These are phyloP conservation scores for Platanthera guangdongensis DNA, from an alignment of 106 monocot species.

Conservation along the genomic window DNA sequence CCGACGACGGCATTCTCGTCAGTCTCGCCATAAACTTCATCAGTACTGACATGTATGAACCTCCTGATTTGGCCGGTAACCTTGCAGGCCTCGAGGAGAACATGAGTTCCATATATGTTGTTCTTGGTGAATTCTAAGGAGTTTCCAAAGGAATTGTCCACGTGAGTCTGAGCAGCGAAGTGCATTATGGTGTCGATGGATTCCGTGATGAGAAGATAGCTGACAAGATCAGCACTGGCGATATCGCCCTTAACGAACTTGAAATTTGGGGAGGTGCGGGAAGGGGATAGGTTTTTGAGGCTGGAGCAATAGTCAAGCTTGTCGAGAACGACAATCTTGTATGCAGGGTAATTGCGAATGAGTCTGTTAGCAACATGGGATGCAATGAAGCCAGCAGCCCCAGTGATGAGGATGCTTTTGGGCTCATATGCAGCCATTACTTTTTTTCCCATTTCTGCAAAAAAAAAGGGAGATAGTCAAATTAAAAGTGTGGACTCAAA, in stretches of 20 bases:
- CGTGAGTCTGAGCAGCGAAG: conserved; percentile 30
- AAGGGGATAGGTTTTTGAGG: conserved; percentile 25
- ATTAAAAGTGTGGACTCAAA: background rate
- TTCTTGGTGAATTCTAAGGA: conserved; percentile 35
- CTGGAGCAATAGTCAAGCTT: conserved; percentile 35
- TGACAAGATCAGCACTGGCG: conserved; percentile 24
- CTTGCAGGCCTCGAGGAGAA: conserved; percentile 33
- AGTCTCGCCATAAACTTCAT: conserved; percentile 33
- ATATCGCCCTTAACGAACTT: conserved; percentile 37
- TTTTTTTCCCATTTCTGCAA: background rate
- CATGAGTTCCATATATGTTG: conserved; percentile 32
- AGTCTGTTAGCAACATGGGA: conserved; percentile 32
- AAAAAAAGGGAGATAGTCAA: background rate
- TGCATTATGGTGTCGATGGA: conserved; percentile 34
- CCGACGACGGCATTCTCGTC: conserved; percentile 30
- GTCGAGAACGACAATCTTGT: conserved; percentile 33
- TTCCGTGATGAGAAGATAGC: conserved; percentile 27
- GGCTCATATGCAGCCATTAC: conserved; percentile 15
- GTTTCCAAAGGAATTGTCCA: conserved; percentile 33
- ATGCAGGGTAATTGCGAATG: conserved; percentile 24
- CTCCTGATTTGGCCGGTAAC: conserved; percentile 28
- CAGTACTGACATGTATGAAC: conserved; percentile 34
- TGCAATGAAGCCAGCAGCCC: conserved; percentile 33
- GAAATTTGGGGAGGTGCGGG: conserved; percentile 21
- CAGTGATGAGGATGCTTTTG: conserved; percentile 31